Evolutionary conservation across 345 rosid species (phyloP), one percentile per base, ranked within the genome.

Genomic region (Erodium maritimum): DNA sequence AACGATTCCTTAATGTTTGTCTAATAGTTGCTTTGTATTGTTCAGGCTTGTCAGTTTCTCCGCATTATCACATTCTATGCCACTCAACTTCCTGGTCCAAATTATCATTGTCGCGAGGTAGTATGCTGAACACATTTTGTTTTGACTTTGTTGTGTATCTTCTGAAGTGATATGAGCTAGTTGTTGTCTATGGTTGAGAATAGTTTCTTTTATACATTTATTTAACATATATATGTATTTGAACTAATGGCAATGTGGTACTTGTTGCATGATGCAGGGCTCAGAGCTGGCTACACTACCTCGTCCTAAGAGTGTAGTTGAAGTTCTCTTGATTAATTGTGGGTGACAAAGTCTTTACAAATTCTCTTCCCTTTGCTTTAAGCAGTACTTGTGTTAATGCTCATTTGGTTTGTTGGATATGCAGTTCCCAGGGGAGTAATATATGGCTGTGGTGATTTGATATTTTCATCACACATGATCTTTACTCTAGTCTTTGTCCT

Each of bases 21-120:
- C 66, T 71, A 21, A 72, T 50, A 21, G 17, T 67, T 70, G 20
- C 0, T 19, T 19, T 12, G 25, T 64, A 61, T 67, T 65, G 25
- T 50, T 66, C 82, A 94, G 99, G 87, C 83, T 65, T 90, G 84
- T 60, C 99, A 94, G 68, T 17, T 67, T 71, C 97, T 94, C 66
- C 91, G 99, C 20, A 73, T 94, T 54, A 68, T 90, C 54, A 82
- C 99, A 42, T 94, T 94, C 74, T 94, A 87, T 67, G 81, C 99
- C 5, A 94, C 99, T 19, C 97, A 87, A 79, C 96, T 88, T 74
- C 98, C 98, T 16, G 98, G 98, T 59, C 98, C 98, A 56, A 91
- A 91, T 67, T 88, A 91, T 65, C 98, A 91, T 66, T 91, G 98
- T 65, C 90, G 93, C 0, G 93, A 86, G 98, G 98, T 90, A 82